Percentiles rank a stretch among this genome's conserved stretches.
phyloP scores from a whole-genome alignment of 129 eudicot species.

The Flaveria ramosissima region DNA sequence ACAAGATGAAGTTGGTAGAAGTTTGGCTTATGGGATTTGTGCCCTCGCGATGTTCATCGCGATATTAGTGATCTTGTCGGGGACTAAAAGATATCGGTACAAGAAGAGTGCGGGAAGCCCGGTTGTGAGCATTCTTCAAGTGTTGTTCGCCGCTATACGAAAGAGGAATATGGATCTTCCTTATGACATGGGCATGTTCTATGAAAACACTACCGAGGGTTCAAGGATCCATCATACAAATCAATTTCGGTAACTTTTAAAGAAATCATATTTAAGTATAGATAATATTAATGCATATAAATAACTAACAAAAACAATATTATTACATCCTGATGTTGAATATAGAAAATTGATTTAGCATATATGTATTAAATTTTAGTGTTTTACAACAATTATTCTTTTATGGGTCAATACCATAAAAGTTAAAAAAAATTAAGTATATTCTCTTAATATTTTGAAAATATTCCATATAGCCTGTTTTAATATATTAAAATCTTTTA shows the following conservation, averaged over 20 bases:
- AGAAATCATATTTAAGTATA: neutral
- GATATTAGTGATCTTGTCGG: slow-evolving; percentile 60
- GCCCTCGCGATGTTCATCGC: slow-evolving; percentile 66
- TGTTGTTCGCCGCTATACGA: slow-evolving; percentile 55
- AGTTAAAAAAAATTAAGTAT: too few species aligned
- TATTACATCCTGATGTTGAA: too few species aligned
- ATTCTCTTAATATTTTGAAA: too few species aligned
- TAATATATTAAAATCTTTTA: too few species aligned
- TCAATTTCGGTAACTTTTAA: slow-evolving; percentile 56
- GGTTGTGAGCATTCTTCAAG: slow-evolving; percentile 71
- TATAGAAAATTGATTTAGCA: too few species aligned
- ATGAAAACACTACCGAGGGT: slow-evolving; percentile 57
- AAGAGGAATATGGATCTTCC: slow-evolving; percentile 67
- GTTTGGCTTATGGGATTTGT: slow-evolving; percentile 82
- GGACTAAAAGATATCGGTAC: slow-evolving; percentile 73
- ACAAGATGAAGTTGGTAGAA: slow-evolving; percentile 76
- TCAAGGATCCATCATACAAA: slow-evolving; percentile 72
- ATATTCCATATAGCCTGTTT: too few species aligned
- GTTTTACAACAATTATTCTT: too few species aligned
- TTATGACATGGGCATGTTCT: slow-evolving; percentile 45
- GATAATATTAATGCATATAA: too few species aligned
- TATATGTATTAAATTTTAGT: too few species aligned
- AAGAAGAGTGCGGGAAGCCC: slow-evolving; percentile 88
- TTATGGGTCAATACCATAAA: too few species aligned
- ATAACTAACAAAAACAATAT: too few species aligned